phyloP scores from a whole-genome alignment of 2,329 filamentous ascomycete genomes.

The Fusarium euwallaceae region DNA sequence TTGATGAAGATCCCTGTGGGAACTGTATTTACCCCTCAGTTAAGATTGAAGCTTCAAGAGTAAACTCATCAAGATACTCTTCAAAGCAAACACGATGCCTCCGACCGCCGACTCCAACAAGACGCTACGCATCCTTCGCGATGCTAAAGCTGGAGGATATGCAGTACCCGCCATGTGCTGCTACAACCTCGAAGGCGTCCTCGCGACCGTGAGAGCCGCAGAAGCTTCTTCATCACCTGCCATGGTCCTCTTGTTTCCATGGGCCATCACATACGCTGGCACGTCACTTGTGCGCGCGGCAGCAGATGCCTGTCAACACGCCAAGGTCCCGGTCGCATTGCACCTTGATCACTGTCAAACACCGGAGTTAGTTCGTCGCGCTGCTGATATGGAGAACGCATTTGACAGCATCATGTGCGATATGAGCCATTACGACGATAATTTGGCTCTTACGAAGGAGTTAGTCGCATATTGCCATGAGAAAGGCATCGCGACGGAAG shows the following conservation, averaged over 20 bases:
- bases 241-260: conserved; percentile 80
- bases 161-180: conserved; percentile 68
- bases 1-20: neutral
- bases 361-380: conserved; percentile 69
- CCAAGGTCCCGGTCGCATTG: conserved; percentile 69
- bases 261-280: conserved; percentile 75
- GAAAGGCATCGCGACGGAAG: conserved; percentile 75
- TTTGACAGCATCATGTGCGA: conserved; percentile 84
- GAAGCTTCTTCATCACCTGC: conserved; percentile 74
- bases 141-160: conserved; percentile 53
- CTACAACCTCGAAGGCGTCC: conserved; percentile 78
- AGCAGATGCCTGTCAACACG: conserved; percentile 65
- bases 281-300: conserved; percentile 67
- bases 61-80: neutral
- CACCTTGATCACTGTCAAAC: conserved; percentile 77
- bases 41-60: neutral
- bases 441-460: conserved; percentile 72
- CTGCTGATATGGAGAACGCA: conserved; percentile 54
- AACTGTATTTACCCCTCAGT: neutral
- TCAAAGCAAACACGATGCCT: neutral
- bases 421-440: conserved; percentile 81
- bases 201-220: conserved; percentile 76
- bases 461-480: conserved; percentile 72
- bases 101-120: neutral
- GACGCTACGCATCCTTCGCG: conserved; percentile 5